Base-by-base conservation (phyloP, 2,329 filamentous ascomycete genomes). In the Trichophyton mentagrophytes region DNA sequence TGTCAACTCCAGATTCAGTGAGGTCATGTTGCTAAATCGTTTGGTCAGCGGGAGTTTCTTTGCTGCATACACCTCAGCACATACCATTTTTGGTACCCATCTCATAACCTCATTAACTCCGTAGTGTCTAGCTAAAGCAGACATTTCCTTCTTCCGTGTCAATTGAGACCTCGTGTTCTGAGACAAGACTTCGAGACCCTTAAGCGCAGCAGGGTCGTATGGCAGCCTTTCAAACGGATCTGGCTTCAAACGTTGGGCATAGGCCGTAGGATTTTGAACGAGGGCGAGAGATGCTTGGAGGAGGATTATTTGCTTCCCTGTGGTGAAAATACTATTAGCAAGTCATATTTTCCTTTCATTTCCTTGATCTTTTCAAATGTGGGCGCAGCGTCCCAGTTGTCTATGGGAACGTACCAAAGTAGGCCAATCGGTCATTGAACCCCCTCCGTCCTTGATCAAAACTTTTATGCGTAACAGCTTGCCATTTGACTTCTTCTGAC, bases 401-500 rank as follows among this genome's bases (percentile, higher is more conserved):
- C 25, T 33, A 51, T 6, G 13, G 15, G 9, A 44, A 44, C 78
- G 62, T 82, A 95, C 90, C 92, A 60, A 95, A 78, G 70, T 89
- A 90, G n/a, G 90, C 89, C 73, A 99, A 78, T 64, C 89, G 84
- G 69, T 96, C 92, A 73, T 99, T 99, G 77, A 92, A 96, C 0
- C 92, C 92, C 79, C 91, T 86, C 69, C 90, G 81, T 59, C 91
- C 93, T 71, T 97, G 90, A 72, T 99, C 92, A 70, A 96, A 97
- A 75, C 90, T 96, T 82, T 97, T 97, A 75, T 97, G 93, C 66
- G 93, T 99, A 61, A 99, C 84, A 33, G 91, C 91, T 69, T 97
- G 78, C 93, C 93, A 99, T 77, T 96, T 97, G 64, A 93, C 80
- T 76, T 99, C 92, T 15, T 96, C 91, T 1, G 87, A 85, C 61